These are phyloP conservation scores for Daedalea quercina DNA, from an alignment of 768 basidiomycete species.

Conservation along the genomic window DNA sequence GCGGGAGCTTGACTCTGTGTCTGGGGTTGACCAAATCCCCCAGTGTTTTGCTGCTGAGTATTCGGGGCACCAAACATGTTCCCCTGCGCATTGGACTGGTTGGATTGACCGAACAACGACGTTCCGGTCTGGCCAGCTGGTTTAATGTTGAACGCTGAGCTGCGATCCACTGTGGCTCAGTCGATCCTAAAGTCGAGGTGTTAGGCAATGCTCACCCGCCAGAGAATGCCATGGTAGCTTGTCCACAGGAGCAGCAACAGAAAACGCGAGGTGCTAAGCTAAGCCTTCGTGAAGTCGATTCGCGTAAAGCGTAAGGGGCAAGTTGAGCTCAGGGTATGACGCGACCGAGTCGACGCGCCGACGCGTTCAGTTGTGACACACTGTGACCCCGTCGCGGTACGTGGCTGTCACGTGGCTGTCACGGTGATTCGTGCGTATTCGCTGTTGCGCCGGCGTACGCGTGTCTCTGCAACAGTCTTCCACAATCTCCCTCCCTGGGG, in stretches of 20 bases:
- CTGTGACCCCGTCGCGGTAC: too few species aligned
- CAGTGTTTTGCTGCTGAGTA: constrained; percentile 9
- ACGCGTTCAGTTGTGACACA: too few species aligned
- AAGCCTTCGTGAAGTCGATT: too few species aligned
- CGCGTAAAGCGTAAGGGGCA: too few species aligned
- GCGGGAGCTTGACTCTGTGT: constrained; percentile 6
- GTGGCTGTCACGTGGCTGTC: too few species aligned
- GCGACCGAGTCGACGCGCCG: too few species aligned
- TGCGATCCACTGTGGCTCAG: not conserved
- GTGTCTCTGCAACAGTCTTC: too few species aligned
- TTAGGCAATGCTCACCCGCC: not conserved
- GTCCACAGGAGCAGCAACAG: not conserved
- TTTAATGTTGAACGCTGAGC: constrained; percentile 1
- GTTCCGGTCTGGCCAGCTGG: constrained; percentile 2
- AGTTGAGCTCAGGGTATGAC: too few species aligned
- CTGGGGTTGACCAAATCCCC: constrained; percentile 10
- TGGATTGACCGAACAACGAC: constrained; percentile 14
- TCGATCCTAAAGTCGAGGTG: not conserved
- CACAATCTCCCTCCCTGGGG: too few species aligned
- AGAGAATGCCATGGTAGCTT: constrained; percentile 1
- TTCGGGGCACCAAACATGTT: constrained; percentile 10
- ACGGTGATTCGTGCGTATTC: too few species aligned
- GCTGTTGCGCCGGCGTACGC: too few species aligned
- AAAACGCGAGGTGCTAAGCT: not conserved
- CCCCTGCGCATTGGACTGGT: constrained; percentile 7